Evolutionary conservation across 2,329 filamentous ascomycete species (phyloP).

Genomic region (Pseudogymnoascus sp.): DNA sequence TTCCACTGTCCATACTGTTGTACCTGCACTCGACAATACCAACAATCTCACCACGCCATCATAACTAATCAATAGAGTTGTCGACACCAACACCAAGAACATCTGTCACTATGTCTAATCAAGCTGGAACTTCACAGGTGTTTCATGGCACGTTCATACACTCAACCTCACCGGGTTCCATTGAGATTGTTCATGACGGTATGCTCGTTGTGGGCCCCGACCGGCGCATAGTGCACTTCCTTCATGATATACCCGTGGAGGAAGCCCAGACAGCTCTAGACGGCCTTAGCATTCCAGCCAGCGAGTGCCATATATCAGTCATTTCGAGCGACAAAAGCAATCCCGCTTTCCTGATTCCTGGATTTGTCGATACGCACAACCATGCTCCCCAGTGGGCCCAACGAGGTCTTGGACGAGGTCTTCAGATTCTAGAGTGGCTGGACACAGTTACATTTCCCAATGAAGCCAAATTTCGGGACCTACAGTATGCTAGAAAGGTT

Average conservation of each 20-base stretch:
- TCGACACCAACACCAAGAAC: neutral
- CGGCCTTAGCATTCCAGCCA: neutral
- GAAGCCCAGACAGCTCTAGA: neutral
- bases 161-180: neutral
- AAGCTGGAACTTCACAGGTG: neutral
- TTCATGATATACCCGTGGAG: neutral
- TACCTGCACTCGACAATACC: neutral
- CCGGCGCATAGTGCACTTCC: neutral
- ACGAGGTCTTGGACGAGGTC: slow-evolving; percentile 23
- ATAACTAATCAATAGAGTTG: neutral
- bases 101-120: neutral
- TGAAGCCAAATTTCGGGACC: slow-evolving; percentile 59
- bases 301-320: neutral
- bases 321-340: neutral
- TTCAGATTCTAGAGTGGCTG: slow-evolving; percentile 50
- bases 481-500: slow-evolving; percentile 55
- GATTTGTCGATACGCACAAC: slow-evolving; percentile 55
- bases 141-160: slow-evolving; percentile 2
- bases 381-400: slow-evolving; percentile 55
- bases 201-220: neutral
- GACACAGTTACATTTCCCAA: slow-evolving; percentile 55
- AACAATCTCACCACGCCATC: neutral
- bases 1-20: neutral
- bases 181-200: neutral
- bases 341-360: neutral